Percentiles rank a stretch among this genome's conserved stretches.
phyloP scores from a whole-genome alignment of 345 rosid species.

The Garcia nutans region DNA sequence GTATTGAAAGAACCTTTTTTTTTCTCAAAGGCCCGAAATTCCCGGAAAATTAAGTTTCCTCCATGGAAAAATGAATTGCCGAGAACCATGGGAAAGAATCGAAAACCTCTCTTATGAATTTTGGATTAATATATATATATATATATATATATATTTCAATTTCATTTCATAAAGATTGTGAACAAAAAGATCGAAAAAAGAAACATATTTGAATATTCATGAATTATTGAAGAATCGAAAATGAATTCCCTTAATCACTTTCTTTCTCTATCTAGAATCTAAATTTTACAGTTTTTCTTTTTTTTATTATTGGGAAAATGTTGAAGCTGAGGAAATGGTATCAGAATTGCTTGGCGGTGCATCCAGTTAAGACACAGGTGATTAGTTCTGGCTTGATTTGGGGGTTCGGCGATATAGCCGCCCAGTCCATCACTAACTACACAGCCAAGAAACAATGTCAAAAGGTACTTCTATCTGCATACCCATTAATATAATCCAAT shows the following conservation, averaged over 20 bases:
- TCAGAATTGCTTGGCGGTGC: conserved; percentile 38
- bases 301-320: conserved; percentile 17
- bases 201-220: background rate
- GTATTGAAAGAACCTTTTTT: background rate
- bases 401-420: conserved; percentile 47
- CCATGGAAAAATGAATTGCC: background rate
- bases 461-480: conserved; percentile 20
- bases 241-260: background rate
- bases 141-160: too few relatives aligned
- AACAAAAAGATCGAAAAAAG: background rate
- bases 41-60: background rate
- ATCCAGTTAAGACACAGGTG: conserved; percentile 44
- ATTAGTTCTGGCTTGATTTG: conserved; percentile 46
- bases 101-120: background rate
- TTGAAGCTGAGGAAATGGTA: conserved; percentile 41
- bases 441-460: conserved; percentile 21
- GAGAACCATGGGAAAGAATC: background rate
- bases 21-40: background rate
- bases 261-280: background rate
- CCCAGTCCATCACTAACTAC: conserved; percentile 36
- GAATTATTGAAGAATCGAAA: background rate
- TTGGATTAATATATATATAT: background rate
- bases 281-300: too few relatives aligned
- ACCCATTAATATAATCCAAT: background rate
- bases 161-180: background rate